Percentiles rank a stretch among this genome's conserved stretches.
phyloP scores from a whole-genome alignment of 2,329 filamentous ascomycete genomes.

The Epichloe typhina region DNA sequence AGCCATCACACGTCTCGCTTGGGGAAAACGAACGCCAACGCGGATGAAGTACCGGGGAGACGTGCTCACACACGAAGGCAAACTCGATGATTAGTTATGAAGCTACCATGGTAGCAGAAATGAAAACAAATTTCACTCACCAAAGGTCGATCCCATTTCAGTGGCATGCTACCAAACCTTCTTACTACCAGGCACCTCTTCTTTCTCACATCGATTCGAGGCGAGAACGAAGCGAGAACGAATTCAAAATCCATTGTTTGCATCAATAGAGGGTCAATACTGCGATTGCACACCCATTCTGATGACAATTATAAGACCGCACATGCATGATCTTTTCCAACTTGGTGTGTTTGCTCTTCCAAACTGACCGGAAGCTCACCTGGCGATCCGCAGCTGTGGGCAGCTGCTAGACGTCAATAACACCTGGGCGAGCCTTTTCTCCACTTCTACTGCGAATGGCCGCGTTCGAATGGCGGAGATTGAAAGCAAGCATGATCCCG shows the following conservation, averaged over 20 bases:
- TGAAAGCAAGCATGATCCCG: not conserved
- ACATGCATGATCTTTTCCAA: too few species aligned
- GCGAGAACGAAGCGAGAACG: not conserved
- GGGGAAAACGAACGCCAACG: not conserved
- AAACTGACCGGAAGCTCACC: not conserved
- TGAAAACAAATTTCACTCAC: not conserved
- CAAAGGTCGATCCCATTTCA: not conserved
- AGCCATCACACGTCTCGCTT: not conserved
- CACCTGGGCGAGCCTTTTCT: not conserved
- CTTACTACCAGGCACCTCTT: not conserved
- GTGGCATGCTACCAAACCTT: not conserved
- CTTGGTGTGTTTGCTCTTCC: not conserved
- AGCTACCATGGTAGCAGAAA: constrained; percentile 2
- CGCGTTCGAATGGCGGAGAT: not conserved
- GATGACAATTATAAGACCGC: not conserved
- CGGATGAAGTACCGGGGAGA: not conserved
- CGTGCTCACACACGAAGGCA: not conserved
- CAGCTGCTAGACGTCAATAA: not conserved
- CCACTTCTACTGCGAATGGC: not conserved
- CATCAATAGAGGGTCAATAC: too few species aligned
- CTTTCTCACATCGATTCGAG: not conserved
- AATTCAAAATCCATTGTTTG: too few species aligned
- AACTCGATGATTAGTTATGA: constrained; percentile 2
- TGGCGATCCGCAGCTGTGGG: not conserved
- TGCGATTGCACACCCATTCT: not conserved